Base-by-base conservation (phyloP, 176 grass and related monocot species). In the Oryza rufipogon region DNA sequence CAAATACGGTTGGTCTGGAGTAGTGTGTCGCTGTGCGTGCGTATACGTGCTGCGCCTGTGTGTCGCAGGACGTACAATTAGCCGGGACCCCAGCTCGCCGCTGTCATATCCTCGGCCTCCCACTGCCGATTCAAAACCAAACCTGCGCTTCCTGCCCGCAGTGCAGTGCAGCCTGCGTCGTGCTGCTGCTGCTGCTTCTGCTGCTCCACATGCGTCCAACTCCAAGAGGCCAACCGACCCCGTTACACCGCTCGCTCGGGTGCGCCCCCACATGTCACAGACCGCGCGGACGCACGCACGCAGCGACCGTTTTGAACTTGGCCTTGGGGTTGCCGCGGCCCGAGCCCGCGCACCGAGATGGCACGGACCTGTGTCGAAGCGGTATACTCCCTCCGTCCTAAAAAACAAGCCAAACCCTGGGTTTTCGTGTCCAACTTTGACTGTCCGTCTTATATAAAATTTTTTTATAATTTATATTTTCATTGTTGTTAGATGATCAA, bases 101-200 rank as follows among this genome's bases (percentile, higher is more conserved):
- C 5, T 58, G 46, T 5, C 52, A 36, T 14, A 70, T 42, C 74
- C 19, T 46, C 63, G 38, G 28, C 14, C 11, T 9, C 2, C 15
- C 17, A n/a, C 70, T 66, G 70, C 70, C 64, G 58, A 80, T 85
- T 89, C 71, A 89, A 89, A 89, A 46, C 81, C 70, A 34, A 9
- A 36, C 34, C 34, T 36, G 34, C 34, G 78, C 71, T 51, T 19
- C 60, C n/a, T 9, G 5, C 54, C 54, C 19, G 54, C 54, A 8
- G 54, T 49, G 42, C 42, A 49, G 47, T 19, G 54, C 17, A 58
- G 34, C 11, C 3, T 52, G 30, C 39, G 66, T 63, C n/a, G 17
- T 56, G 76, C 64, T 8, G 48, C 28, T 13, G 48, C 28, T 13
- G 76, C 34, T 36, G 34, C 64, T 8, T 25, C 28, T 9, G 39